Evolutionary conservation across 352 stramenopile species (phyloP).

Genomic region (Pythium dissimile): DNA sequence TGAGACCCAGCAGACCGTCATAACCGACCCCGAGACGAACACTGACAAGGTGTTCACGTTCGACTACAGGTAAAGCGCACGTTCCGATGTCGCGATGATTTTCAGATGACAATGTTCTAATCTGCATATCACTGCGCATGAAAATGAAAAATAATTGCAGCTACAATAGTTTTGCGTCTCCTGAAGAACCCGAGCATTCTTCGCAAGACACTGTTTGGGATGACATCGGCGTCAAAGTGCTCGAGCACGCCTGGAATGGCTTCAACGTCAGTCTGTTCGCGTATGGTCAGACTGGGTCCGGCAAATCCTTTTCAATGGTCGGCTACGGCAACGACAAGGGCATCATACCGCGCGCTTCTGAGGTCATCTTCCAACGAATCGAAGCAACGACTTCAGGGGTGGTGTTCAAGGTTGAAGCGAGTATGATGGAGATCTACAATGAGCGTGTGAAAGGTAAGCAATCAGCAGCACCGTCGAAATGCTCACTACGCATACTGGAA

Average conservation of each 20-base stretch:
- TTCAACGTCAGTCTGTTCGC: conserved; percentile 89
- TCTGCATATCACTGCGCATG: no score
- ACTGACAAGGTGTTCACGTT: conserved; percentile 82
- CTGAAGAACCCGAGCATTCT: conserved; percentile 52
- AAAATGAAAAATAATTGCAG: no score
- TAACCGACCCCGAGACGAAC: conserved; percentile 76
- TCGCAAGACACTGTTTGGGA: conserved; percentile 85
- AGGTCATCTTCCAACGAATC: conserved; percentile 85
- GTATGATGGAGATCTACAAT: conserved; percentile 91
- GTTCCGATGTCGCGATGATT: no score
- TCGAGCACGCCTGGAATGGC: conserved; percentile 88
- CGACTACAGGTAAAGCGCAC: conserved; percentile 89
- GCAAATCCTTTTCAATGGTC: conserved; percentile 88
- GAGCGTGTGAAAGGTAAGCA: conserved; percentile 80
- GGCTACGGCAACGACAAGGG: conserved; percentile 78
- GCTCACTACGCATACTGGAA: no score
- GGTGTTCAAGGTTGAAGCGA: conserved; percentile 85
- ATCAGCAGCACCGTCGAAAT: no score
- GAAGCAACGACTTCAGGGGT: conserved; percentile 35
- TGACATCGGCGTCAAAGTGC: conserved; percentile 82
- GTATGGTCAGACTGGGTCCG: conserved; percentile 83
- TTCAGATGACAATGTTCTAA: no score
- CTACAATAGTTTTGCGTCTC: conserved; percentile 78
- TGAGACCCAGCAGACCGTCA: conserved; percentile 79
- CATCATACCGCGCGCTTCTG: conserved; percentile 78